Conservation (phyloP, 2,329 filamentous ascomycete genomes). For the Xylariaceae sp. region DNA sequence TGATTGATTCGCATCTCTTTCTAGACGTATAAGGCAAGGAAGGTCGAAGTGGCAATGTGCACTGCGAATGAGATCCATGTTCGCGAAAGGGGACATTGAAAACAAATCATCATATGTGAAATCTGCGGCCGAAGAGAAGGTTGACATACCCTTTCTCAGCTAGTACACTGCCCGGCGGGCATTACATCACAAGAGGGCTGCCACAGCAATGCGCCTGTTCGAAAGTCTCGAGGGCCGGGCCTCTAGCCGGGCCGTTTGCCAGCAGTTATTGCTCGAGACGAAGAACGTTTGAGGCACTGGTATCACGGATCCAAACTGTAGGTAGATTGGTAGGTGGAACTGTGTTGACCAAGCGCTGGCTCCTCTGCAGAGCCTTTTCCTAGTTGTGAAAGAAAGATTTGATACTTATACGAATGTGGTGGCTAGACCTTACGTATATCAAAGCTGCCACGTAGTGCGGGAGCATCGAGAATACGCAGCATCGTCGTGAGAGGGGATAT, state of each 20-base stretch:
- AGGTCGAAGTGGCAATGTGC: background rate
- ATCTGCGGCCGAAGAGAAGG: conserved; percentile 2
- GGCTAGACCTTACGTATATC: background rate
- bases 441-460: background rate
- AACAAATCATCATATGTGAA: conserved; percentile 8
- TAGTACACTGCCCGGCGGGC: background rate
- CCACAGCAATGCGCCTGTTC: background rate
- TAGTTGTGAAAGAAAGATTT: background rate
- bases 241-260: background rate
- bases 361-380: background rate
- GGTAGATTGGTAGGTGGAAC: too few species aligned
- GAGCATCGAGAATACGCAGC: background rate
- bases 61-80: background rate
- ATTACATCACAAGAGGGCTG: background rate
- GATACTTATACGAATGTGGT: background rate
- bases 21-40: background rate
- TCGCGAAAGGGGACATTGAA: background rate
- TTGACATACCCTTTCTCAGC: too few species aligned
- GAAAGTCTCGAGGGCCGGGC: background rate
- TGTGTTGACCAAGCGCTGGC: too few species aligned
- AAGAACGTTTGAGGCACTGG: background rate
- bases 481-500: background rate
- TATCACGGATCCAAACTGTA: background rate
- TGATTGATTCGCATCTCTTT: background rate
- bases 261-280: background rate